Conservation (phyloP, 176 grass and related monocot species). For the Musa schizocarpa region DNA sequence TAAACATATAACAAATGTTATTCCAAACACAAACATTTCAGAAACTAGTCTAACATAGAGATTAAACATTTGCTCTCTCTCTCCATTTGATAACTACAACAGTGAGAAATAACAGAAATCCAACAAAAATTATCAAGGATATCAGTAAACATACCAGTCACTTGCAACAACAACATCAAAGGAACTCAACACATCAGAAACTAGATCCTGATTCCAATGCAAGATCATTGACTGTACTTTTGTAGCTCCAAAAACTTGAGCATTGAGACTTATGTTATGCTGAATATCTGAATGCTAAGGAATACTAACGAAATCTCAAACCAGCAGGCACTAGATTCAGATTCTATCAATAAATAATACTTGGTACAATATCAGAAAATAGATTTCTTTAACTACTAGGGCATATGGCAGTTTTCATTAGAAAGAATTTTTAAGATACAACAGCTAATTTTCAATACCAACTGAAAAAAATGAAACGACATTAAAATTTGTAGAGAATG, state of each 20-base stretch:
- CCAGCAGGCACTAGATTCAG: background rate
- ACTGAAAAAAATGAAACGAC: too few species aligned
- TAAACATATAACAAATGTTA: too few species aligned
- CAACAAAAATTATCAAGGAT: background rate
- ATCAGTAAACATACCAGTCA: constrained; percentile 56
- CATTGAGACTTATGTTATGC: constrained; percentile 57
- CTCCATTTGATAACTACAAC: background rate
- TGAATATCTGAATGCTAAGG: constrained; percentile 83
- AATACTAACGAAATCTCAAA: constrained; percentile 28
- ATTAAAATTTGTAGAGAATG: too few species aligned
- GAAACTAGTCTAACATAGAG: too few species aligned
- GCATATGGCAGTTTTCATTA: too few species aligned
- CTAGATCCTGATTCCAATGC: constrained; percentile 63
- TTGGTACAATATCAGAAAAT: too few species aligned
- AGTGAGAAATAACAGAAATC: background rate
- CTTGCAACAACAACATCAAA: constrained; percentile 92
- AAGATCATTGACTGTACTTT: constrained; percentile 61
- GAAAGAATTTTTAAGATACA: too few species aligned
- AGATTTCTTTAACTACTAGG: too few species aligned
- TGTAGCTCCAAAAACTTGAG: constrained; percentile 50
- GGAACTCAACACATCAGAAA: constrained; percentile 41
- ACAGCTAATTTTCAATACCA: too few species aligned
- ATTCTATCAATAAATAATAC: background rate
- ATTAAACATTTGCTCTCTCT: too few species aligned
- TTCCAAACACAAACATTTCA: too few species aligned